Base-by-base conservation (phyloP, 768 basidiomycete species). In the Lyophyllum decastes region DNA sequence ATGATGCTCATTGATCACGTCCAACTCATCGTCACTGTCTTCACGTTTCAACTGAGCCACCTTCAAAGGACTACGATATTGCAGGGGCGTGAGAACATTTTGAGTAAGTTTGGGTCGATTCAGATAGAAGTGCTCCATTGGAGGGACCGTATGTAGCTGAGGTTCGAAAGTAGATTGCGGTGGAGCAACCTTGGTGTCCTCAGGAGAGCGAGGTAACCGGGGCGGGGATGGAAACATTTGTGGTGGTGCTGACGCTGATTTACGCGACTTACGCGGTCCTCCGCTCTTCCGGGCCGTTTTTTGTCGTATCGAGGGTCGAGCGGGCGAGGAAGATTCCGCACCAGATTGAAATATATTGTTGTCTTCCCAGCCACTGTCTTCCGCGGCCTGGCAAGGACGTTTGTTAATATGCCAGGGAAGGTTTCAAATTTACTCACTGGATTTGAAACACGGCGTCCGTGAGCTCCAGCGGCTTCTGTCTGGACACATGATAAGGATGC, bases 311-410 rank as follows among this genome's bases (percentile, higher is more conserved):
- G 86, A 82, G 34, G 88, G 85, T 17, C 86, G 87, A 10, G 69
- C 71, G 33, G 92, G 91, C 14, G 90, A 92, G 7, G 90, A 90
- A n/a, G 88, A 89, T 64, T 94, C 92, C 4, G 88, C 88, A n/a
- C 90, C 92, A 9, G 90, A 92, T 67, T 94, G 92, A 69, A 94
- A 94, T 26, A 92, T 84, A 61, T 94, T 94, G 66, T 92, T 92
- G 62, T 93, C 92, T 66, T 94, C 92, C 91, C 92, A 94, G 33
- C 90, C 90, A 64, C 90, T 92, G 52, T 91, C 90, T 38, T 90
- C 88, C 25, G 69, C 74, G 19, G 60, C 52, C 60, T 58, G 51
- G 24, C 57, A 55, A 54, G 43, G 49, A 34, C 16, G 44, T 57
- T 54, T 12, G 6, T 47, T 21, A 47, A 34, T 4, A 55, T 38